Percentiles rank a stretch among this genome's conserved stretches.
Conservation (phyloP, 257 asterid genomes). For the Knoxia roxburghii region DNA sequence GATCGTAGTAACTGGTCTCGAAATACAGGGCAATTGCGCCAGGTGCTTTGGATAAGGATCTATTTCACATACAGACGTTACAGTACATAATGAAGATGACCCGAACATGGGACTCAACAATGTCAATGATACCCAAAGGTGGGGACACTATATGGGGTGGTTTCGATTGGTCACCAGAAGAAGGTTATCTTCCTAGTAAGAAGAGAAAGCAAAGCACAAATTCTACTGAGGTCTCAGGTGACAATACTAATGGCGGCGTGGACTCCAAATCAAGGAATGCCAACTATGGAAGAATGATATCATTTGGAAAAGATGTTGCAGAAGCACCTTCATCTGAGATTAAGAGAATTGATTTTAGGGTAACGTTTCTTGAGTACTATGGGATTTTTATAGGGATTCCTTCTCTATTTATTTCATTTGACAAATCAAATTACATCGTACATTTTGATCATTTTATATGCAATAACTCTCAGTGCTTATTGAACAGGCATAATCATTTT, state of each 20-base stretch:
- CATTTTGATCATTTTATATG: not conserved
- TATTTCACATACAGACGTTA: constrained; percentile 61
- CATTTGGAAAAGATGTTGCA: constrained; percentile 10
- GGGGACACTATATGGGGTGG: constrained; percentile 88
- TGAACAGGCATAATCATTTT: too few species aligned
- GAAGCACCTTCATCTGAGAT: constrained; percentile 1
- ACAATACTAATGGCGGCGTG: not conserved
- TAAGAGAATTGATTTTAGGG: constrained; percentile 9
- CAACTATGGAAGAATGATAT: constrained; percentile 11
- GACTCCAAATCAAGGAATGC: constrained; percentile 3
- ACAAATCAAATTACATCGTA: not conserved
- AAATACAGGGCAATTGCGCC: constrained; percentile 64
- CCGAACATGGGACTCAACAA: constrained; percentile 80
- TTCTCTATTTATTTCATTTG: not conserved
- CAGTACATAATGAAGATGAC: constrained; percentile 71
- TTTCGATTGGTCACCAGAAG: constrained; percentile 85
- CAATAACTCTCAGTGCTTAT: not conserved
- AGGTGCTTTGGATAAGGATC: constrained; percentile 56
- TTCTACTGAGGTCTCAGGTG: constrained; percentile 4
- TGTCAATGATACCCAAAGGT: constrained; percentile 80
- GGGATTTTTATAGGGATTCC: not conserved
- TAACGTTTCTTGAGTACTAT: not conserved
- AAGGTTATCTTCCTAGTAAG: constrained; percentile 26
- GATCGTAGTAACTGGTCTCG: not conserved
- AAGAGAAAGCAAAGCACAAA: constrained; percentile 1